Conservation (phyloP, 2,329 filamentous ascomycete species). For the Nigrograna mackinnonii region DNA sequence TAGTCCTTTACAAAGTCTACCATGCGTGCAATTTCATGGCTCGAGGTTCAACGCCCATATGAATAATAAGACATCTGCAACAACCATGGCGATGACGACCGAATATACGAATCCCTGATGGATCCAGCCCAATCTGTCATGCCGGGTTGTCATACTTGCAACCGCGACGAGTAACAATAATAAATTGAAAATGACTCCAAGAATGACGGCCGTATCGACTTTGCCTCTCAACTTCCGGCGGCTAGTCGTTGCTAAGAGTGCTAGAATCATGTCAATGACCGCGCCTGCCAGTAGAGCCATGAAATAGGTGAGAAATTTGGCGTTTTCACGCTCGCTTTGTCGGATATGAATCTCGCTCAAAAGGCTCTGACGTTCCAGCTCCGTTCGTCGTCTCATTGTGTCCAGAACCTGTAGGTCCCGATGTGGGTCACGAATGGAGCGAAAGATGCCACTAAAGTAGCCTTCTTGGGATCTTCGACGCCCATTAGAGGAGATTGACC, state of each 20-base stretch:
- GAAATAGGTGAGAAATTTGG: constrained; percentile 44
- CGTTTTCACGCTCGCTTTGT: constrained; percentile 37
- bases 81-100: constrained; percentile 26
- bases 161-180: constrained; percentile 37
- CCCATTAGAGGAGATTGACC: constrained; percentile 22
- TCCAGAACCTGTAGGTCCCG: constrained; percentile 48
- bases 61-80: constrained; percentile 31
- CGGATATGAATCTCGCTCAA: constrained; percentile 31
- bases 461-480: constrained; percentile 13
- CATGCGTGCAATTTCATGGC: no score
- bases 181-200: constrained; percentile 70
- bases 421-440: constrained; percentile 23
- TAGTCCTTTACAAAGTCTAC: no score
- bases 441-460: constrained; percentile 37
- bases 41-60: constrained; percentile 28
- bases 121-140: constrained; percentile 32
- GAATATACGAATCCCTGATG: constrained; percentile 32
- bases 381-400: constrained; percentile 9
- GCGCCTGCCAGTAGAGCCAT: constrained; percentile 63
- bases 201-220: constrained; percentile 72
- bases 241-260: constrained; percentile 69
- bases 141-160: constrained; percentile 33
- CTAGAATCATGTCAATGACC: constrained; percentile 66
- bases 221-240: constrained; percentile 69
- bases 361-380: constrained; percentile 52